Conservation (phyloP, 164 flowering plant genomes). For the Vitis riparia region DNA sequence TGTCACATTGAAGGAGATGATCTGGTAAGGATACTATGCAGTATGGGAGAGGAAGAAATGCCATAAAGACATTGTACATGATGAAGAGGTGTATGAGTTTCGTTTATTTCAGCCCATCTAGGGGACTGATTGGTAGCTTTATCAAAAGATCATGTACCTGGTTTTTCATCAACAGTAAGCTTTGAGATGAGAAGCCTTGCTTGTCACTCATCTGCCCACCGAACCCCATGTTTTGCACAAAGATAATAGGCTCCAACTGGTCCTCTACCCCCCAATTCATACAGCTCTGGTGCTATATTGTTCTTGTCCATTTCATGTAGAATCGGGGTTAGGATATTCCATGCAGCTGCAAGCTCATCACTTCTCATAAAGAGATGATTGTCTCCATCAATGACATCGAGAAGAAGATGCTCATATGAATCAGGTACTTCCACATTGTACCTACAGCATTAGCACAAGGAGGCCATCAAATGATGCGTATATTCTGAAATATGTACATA, state of each 20-base stretch:
- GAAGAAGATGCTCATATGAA: conserved; percentile 67
- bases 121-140: too few species aligned
- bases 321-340: conserved; percentile 58
- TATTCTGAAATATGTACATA: too few species aligned
- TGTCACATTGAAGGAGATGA: too few species aligned
- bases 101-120: too few species aligned
- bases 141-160: too few species aligned
- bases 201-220: conserved; percentile 29
- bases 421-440: conserved; percentile 63
- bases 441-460: conserved; percentile 24
- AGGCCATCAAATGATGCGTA: not conserved
- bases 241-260: conserved; percentile 38
- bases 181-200: not conserved
- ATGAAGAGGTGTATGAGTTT: too few species aligned
- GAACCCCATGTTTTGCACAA: conserved; percentile 33
- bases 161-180: not conserved
- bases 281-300: conserved; percentile 52
- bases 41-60: too few species aligned
- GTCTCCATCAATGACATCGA: conserved; percentile 68
- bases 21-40: too few species aligned
- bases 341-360: conserved; percentile 64
- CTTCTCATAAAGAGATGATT: conserved; percentile 65
- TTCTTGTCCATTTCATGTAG: conserved; percentile 48
- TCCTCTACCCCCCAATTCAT: conserved; percentile 44
- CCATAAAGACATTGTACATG: too few species aligned